A percentile compares a stretch with the other conserved stretches of the same genome.
Conservation (phyloP, 139 green algal species). For the Chlorokybus atmophyticus region DNA sequence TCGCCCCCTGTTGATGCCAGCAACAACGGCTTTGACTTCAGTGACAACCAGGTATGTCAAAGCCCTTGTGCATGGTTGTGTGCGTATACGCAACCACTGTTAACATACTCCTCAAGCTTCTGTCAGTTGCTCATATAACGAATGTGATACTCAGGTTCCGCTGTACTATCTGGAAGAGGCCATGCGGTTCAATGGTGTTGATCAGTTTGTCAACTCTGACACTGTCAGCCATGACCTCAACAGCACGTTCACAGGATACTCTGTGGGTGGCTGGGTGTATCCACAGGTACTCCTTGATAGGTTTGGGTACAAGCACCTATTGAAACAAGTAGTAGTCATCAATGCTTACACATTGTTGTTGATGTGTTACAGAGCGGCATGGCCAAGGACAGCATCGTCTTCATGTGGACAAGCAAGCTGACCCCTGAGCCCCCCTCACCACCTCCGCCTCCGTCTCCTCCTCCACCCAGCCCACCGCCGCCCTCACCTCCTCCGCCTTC, state of each 20-base stretch:
- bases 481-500: not conserved
- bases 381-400: not conserved
- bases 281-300: not conserved
- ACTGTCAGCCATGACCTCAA: not conserved
- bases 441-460: not conserved
- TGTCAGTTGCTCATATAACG: too few relatives aligned
- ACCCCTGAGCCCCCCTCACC: too few relatives aligned
- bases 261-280: not conserved
- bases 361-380: too few relatives aligned
- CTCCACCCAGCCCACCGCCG: not conserved
- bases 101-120: too few relatives aligned
- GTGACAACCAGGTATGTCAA: too few relatives aligned
- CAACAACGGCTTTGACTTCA: slow-evolving; percentile 10
- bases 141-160: too few relatives aligned
- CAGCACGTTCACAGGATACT: not conserved
- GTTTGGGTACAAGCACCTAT: too few relatives aligned
- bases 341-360: too few relatives aligned
- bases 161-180: not conserved
- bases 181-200: not conserved
- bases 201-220: not conserved
- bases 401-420: too few relatives aligned
- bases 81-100: too few relatives aligned
- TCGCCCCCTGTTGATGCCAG: slow-evolving; percentile 1
- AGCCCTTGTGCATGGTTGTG: too few relatives aligned
- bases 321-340: too few relatives aligned